Conservation (phyloP, 179 eudicot genomes). For the Actinidia polygama region DNA sequence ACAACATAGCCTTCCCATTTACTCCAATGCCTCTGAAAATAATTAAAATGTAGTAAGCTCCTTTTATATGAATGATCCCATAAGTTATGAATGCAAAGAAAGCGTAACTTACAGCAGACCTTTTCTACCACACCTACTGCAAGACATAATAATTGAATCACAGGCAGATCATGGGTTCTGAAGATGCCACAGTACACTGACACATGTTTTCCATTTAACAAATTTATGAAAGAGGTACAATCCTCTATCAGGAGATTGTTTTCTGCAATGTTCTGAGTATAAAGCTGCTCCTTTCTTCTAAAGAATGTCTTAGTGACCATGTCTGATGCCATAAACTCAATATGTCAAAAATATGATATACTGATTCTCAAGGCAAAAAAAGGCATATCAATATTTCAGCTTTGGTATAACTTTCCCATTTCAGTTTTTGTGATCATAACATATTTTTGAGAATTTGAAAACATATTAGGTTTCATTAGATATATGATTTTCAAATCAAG, state of each 20-base stretch:
- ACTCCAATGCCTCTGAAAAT: background rate
- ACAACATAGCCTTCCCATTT: slow-evolving; percentile 9
- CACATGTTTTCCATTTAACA: background rate
- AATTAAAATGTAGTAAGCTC: slow-evolving; percentile 52
- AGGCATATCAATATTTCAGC: too few species aligned
- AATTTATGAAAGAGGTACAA: slow-evolving; percentile 7
- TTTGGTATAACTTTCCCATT: too few species aligned
- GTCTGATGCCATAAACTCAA: background rate
- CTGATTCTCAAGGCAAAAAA: background rate
- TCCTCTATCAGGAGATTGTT: background rate
- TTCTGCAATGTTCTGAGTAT: background rate
- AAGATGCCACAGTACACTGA: background rate
- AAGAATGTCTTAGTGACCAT: background rate
- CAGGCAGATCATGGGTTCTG: slow-evolving; percentile 1
- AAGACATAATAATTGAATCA: background rate
- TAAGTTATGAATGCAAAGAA: slow-evolving; percentile 3
- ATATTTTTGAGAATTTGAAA: too few species aligned
- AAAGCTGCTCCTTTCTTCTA: background rate
- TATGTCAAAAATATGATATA: background rate
- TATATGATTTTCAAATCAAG: too few species aligned
- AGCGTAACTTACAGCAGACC: background rate
- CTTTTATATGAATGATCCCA: slow-evolving; percentile 39
- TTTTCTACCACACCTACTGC: background rate
- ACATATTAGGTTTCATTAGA: too few species aligned
- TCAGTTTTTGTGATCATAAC: too few species aligned